Percentiles rank a stretch among this genome's conserved stretches.
These are phyloP conservation scores for Cyberlindnera japonica DNA, from an alignment of 805 yeast genomes.

Conservation along the genomic window DNA sequence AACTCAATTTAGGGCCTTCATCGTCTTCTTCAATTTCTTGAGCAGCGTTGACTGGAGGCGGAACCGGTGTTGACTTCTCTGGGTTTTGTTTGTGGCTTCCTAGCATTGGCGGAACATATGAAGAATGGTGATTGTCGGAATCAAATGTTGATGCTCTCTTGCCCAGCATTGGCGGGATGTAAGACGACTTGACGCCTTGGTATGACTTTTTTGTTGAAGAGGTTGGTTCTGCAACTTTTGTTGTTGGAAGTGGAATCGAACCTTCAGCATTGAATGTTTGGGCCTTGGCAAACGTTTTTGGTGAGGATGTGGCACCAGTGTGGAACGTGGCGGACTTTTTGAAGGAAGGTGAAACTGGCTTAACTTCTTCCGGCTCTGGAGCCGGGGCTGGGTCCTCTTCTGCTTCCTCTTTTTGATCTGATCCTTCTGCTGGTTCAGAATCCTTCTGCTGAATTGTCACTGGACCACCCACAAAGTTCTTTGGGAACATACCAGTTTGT, in stretches of 20 bases:
- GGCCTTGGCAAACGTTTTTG: conserved; percentile 3
- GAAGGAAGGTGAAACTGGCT: conserved; percentile 9
- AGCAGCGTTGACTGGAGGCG: conserved; percentile 30
- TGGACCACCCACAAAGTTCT: conserved; percentile 60
- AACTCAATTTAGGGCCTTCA: conserved; percentile 70
- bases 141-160: conserved; percentile 12
- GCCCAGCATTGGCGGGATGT: conserved; percentile 26
- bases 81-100: conserved; percentile 16
- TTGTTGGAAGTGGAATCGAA: conserved; percentile 16
- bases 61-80: conserved; percentile 15
- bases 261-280: conserved; percentile 10
- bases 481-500: conserved; percentile 80
- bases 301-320: conserved; percentile 10
- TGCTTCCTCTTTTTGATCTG: conserved; percentile 4
- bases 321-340: conserved; percentile 13
- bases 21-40: conserved; percentile 39
- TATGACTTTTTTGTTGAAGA: conserved; percentile 15
- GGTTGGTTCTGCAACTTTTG: conserved; percentile 14
- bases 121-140: conserved; percentile 22
- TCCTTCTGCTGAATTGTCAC: too few relatives aligned
- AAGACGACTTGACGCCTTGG: conserved; percentile 28
- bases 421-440: conserved; percentile 6
- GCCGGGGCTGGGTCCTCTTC: conserved; percentile 2
- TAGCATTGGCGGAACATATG: conserved; percentile 27
- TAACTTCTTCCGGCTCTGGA: conserved; percentile 1